Percentiles rank a stretch among this genome's conserved stretches.
Evolutionary conservation across 169 alveolate species (phyloP).

Genomic region (Cryptosporidium sp.): DNA sequence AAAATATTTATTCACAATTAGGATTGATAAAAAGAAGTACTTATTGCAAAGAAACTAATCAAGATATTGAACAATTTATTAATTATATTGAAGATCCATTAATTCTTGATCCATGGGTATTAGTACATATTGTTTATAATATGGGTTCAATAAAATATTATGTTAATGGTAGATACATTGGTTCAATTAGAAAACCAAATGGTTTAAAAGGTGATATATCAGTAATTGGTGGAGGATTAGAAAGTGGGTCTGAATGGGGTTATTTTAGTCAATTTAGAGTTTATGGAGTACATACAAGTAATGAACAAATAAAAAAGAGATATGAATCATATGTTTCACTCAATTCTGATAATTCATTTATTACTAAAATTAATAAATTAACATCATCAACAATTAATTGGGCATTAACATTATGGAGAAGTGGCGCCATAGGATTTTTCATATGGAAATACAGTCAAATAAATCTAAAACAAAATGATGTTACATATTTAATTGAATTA

Average conservation of each 20-base stretch:
- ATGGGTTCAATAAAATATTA: constrained; percentile 70
- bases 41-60: constrained; percentile 45
- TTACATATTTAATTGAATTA: constrained; percentile 69
- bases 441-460: constrained; percentile 70
- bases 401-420: constrained; percentile 74
- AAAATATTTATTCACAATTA: constrained; percentile 41
- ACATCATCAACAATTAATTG: constrained; percentile 55
- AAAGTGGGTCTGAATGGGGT: constrained; percentile 74
- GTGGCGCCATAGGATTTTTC: constrained; percentile 72
- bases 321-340: constrained; percentile 69
- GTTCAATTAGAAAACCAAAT: constrained; percentile 64
- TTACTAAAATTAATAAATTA: constrained; percentile 57
- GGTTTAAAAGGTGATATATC: constrained; percentile 72
- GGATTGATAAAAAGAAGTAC: constrained; percentile 52
- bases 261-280: constrained; percentile 70
- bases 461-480: constrained; percentile 35
- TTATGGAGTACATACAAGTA: constrained; percentile 61
- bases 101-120: constrained; percentile 73
- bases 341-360: constrained; percentile 39
- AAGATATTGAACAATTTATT: constrained; percentile 59
- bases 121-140: constrained; percentile 71
- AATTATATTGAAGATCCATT: constrained; percentile 53
- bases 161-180: constrained; percentile 58
- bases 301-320: constrained; percentile 61
- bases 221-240: constrained; percentile 66